Percentiles rank a stretch among this genome's conserved stretches.
phyloP scores from a whole-genome alignment of 2,329 filamentous ascomycete species.

The Fusarium sp. region DNA sequence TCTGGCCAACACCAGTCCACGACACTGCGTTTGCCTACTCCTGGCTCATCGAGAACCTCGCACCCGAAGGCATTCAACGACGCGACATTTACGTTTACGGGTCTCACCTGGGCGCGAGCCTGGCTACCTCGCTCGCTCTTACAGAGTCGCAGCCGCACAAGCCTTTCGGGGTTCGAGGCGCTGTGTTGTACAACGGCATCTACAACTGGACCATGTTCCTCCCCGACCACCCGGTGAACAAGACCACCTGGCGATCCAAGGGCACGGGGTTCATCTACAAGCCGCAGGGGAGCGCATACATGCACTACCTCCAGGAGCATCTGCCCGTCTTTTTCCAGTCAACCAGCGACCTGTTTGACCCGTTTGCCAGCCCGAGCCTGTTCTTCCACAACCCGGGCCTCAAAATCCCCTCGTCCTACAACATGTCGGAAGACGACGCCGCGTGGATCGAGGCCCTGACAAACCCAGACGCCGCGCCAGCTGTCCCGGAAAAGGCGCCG shows the following conservation, averaged over 20 bases:
- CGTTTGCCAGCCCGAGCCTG: slow-evolving; percentile 69
- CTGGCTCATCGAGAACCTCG: slow-evolving; percentile 62
- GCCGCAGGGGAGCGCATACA: slow-evolving; percentile 48
- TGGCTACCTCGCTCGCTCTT: slow-evolving; percentile 68
- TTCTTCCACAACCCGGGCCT: slow-evolving; percentile 69
- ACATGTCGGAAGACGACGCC: slow-evolving; percentile 47
- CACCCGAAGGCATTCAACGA: slow-evolving; percentile 49
- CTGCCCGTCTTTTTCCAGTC: slow-evolving; percentile 59
- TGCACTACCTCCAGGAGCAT: slow-evolving; percentile 53
- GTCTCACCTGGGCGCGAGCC: slow-evolving; percentile 67
- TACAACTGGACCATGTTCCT: slow-evolving; percentile 75
- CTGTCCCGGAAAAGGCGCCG: slow-evolving; percentile 43
- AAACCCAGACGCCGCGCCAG: slow-evolving; percentile 27
- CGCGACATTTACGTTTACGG: slow-evolving; percentile 63
- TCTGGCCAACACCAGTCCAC: slow-evolving; percentile 69
- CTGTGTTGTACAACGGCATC: slow-evolving; percentile 69
- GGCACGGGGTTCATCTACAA: slow-evolving; percentile 18
- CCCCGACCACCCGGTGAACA: slow-evolving; percentile 63
- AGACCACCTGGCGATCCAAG: slow-evolving; percentile 29
- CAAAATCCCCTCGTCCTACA: slow-evolving; percentile 59
- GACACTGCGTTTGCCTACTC: slow-evolving; percentile 66
- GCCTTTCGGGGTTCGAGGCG: slow-evolving; percentile 62
- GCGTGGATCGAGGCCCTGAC: slow-evolving; percentile 41
- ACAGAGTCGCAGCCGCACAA: slow-evolving; percentile 63
- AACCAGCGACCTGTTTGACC: slow-evolving; percentile 67